Percentiles rank a stretch among this genome's conserved stretches.
phyloP scores from a whole-genome alignment of 495 filamentous ascomycete genomes.

The Penicillium coffeae region DNA sequence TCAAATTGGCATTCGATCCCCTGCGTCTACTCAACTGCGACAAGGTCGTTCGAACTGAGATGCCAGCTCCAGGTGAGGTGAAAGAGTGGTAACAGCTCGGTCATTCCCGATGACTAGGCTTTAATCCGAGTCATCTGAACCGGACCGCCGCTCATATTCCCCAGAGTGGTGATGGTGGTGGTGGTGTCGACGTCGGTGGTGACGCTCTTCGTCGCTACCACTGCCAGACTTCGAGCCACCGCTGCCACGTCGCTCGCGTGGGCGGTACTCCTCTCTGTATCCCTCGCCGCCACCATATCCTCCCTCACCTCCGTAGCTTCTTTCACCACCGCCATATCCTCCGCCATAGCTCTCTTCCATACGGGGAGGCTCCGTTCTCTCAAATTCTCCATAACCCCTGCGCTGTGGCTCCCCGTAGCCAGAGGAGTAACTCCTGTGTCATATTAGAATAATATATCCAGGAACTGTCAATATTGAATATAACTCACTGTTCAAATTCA shows the following conservation, averaged over 20 bases:
- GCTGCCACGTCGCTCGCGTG: constrained; percentile 11
- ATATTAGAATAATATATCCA: constrained; percentile 11
- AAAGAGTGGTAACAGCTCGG: constrained; percentile 34
- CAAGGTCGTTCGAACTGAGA: constrained; percentile 56
- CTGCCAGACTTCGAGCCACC: constrained; percentile 12
- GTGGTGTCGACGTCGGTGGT: constrained; percentile 30
- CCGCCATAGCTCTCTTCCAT: constrained; percentile 17
- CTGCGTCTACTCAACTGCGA: constrained; percentile 64
- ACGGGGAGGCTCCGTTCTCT: constrained; percentile 9
- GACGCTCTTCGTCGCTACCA: constrained; percentile 18
- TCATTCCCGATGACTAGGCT: neutral
- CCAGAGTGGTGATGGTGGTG: constrained; percentile 32
- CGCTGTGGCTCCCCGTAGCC: constrained; percentile 18
- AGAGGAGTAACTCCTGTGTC: constrained; percentile 13
- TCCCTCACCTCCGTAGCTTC: no score
- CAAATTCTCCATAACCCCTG: constrained; percentile 17
- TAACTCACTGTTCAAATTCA: constrained; percentile 19
- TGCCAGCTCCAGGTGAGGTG: constrained; percentile 33
- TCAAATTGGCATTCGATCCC: constrained; percentile 65
- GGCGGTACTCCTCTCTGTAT: constrained; percentile 8
- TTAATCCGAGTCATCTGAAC: constrained; percentile 13
- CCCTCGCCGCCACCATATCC: constrained; percentile 6
- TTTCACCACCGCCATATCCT: neutral
- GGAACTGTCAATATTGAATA: constrained; percentile 22
- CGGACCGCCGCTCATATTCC: constrained; percentile 16